Evolutionary conservation across 1,139 yeast species (phyloP).

Genomic region (Protomyces pachydermus): DNA sequence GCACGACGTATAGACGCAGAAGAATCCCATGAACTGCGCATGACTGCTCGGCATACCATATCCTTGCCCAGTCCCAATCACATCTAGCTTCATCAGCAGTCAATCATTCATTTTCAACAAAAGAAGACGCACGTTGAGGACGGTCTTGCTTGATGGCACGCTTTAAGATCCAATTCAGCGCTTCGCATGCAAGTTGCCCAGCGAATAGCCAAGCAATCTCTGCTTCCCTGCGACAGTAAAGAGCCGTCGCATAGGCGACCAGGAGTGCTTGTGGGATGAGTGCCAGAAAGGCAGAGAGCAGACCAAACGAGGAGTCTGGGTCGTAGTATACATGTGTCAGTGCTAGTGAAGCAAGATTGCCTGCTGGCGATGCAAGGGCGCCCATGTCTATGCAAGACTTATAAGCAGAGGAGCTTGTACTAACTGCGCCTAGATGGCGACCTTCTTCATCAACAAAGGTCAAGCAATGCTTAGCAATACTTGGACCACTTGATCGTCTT

Average conservation of each 20-base stretch:
- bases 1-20: constrained; percentile 53
- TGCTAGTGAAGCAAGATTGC: constrained; percentile 25
- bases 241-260: constrained; percentile 79
- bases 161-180: constrained; percentile 65
- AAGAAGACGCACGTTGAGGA: constrained; percentile 49
- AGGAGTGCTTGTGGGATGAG: constrained; percentile 76
- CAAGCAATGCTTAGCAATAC: too few relatives aligned
- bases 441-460: too few relatives aligned
- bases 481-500: too few relatives aligned
- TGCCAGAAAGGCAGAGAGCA: constrained; percentile 65
- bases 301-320: constrained; percentile 58
- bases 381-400: background rate
- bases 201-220: constrained; percentile 79
- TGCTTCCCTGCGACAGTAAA: constrained; percentile 71
- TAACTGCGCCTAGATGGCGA: background rate
- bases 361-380: background rate
- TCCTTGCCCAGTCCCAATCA: constrained; percentile 43
- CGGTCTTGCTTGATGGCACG: constrained; percentile 63
- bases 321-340: constrained; percentile 76
- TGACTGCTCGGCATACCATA: constrained; percentile 98
- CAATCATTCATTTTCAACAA: constrained; percentile 37
- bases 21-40: constrained; percentile 90
- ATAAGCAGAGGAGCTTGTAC: background rate
- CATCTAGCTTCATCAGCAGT: constrained; percentile 1
- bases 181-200: constrained; percentile 79